Percentiles rank a stretch among this genome's conserved stretches.
Conservation (phyloP, 164 flowering plant species). For the Vitis riparia region DNA sequence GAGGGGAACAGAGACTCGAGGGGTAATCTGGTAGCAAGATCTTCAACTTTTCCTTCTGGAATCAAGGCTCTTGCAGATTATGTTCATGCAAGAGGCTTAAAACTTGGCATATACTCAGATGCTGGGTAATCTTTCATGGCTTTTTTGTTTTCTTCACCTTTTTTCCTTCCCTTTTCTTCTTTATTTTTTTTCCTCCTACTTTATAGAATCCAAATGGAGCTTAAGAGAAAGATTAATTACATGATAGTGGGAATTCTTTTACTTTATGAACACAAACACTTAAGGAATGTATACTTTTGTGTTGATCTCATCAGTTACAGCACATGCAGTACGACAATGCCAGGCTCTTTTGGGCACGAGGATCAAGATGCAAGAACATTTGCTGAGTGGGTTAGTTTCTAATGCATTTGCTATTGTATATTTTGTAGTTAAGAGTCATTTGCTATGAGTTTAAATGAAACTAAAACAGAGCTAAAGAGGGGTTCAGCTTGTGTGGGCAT, state of each 20-base stretch:
- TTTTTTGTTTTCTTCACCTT: too few relatives aligned
- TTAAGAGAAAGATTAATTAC: too few relatives aligned
- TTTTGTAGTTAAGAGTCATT: not conserved
- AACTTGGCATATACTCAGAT: slow-evolving; percentile 50
- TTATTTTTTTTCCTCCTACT: too few relatives aligned
- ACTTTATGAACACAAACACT: not conserved
- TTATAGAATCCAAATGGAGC: too few relatives aligned
- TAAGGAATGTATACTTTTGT: not conserved
- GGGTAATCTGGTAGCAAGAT: slow-evolving; percentile 38
- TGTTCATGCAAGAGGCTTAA: slow-evolving; percentile 45
- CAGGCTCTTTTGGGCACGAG: slow-evolving; percentile 56
- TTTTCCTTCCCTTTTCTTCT: too few relatives aligned
- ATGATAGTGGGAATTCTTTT: not conserved
- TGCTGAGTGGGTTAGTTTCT: slow-evolving; percentile 45
- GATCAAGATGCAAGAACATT: slow-evolving; percentile 53
- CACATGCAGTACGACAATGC: slow-evolving; percentile 55
- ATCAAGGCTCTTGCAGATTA: slow-evolving; percentile 54
- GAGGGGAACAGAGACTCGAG: slow-evolving; percentile 21
- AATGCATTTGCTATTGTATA: not conserved
- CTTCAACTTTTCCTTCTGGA: slow-evolving; percentile 51
- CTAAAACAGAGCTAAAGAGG: not conserved
- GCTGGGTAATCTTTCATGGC: slow-evolving; percentile 36
- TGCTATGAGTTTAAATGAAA: not conserved
- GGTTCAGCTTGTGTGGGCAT: not conserved
- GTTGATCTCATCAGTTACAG: slow-evolving; percentile 21